These are phyloP conservation scores for Fusarium kyushuense DNA, from an alignment of 2,329 filamentous ascomycete genomes.

Conservation along the genomic window DNA sequence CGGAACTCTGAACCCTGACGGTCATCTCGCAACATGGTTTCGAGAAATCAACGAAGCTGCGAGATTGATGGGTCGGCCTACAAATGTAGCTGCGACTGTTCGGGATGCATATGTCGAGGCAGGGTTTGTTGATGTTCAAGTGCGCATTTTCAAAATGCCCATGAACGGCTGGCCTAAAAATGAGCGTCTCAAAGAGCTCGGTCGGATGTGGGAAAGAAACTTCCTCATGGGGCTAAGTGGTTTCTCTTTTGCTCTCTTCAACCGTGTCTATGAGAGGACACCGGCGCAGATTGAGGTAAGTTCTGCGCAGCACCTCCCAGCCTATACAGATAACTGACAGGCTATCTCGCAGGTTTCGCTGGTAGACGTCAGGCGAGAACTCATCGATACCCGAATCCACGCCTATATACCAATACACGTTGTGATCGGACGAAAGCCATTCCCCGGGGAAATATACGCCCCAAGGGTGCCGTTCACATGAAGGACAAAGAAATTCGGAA, in stretches of 20 bases:
- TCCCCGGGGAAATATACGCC: conserved; percentile 48
- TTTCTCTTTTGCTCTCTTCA: conserved; percentile 57
- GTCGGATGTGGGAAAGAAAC: conserved; percentile 60
- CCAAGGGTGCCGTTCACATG: conserved; percentile 25
- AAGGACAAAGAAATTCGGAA: not conserved
- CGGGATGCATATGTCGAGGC: conserved; percentile 58
- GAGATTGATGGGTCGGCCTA: conserved; percentile 53
- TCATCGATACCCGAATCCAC: conserved; percentile 61
- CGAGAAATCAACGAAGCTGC: conserved; percentile 57
- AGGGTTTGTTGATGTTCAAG: conserved; percentile 67
- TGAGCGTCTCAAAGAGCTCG: conserved; percentile 57
- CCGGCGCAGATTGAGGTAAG: conserved; percentile 63
- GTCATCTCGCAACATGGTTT: conserved; percentile 56
- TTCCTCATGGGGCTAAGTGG: conserved; percentile 59
- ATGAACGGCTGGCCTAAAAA: conserved; percentile 66
- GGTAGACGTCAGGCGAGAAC: conserved; percentile 61
- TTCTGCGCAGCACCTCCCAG: not conserved
- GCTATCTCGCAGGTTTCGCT: conserved; percentile 57
- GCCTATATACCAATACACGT: conserved; percentile 63
- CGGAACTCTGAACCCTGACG: conserved; percentile 55
- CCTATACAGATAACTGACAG: conserved; percentile 21
- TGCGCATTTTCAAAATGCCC: conserved; percentile 66
- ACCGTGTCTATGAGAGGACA: conserved; percentile 56
- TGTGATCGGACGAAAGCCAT: conserved; percentile 65
- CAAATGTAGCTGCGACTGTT: conserved; percentile 52